phyloP scores from a whole-genome alignment of 2,329 filamentous ascomycete genomes.

The Fusarium papillatum region DNA sequence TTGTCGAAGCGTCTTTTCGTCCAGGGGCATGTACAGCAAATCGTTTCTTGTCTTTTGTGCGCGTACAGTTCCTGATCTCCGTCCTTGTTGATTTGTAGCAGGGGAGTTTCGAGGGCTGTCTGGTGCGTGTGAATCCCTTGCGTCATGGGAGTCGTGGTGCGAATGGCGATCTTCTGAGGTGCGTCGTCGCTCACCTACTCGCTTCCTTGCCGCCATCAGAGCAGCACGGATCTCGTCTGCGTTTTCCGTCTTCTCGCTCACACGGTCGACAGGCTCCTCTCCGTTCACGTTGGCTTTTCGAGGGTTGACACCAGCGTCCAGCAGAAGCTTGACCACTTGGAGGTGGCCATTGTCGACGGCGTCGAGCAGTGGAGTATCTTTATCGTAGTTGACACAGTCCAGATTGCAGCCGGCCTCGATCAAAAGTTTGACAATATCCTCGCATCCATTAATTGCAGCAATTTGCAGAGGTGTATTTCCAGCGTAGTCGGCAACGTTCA shows the following conservation, averaged over 20 bases:
- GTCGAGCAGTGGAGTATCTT: conserved; percentile 95
- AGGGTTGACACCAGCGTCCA: conserved; percentile 92
- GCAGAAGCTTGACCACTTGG: conserved; percentile 86
- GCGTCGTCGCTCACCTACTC: conserved; percentile 64
- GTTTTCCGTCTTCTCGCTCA: conserved; percentile 81
- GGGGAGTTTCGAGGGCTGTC: conserved; percentile 73
- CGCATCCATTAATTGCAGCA: conserved; percentile 87
- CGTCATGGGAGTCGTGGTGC: conserved; percentile 60
- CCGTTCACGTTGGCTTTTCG: conserved; percentile 93
- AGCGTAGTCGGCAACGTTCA: conserved; percentile 92
- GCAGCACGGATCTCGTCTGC: conserved; percentile 82
- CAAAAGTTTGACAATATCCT: conserved; percentile 88
- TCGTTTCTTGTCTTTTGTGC: conserved; percentile 76
- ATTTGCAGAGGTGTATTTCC: conserved; percentile 98
- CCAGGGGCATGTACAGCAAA: conserved; percentile 72
- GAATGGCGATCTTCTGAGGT: conserved; percentile 71
- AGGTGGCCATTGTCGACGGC: conserved; percentile 96
- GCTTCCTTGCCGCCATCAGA: conserved; percentile 72
- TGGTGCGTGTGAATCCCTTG: conserved; percentile 66
- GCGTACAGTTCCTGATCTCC: conserved; percentile 68
- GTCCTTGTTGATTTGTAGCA: conserved; percentile 56
- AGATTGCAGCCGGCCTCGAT: conserved; percentile 88
- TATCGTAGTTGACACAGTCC: conserved; percentile 83
- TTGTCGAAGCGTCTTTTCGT: conserved; percentile 71
- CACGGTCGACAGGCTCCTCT: conserved; percentile 89